phyloP scores from a whole-genome alignment of 2,329 filamentous ascomycete genomes.

The Colletotrichum scovillei region DNA sequence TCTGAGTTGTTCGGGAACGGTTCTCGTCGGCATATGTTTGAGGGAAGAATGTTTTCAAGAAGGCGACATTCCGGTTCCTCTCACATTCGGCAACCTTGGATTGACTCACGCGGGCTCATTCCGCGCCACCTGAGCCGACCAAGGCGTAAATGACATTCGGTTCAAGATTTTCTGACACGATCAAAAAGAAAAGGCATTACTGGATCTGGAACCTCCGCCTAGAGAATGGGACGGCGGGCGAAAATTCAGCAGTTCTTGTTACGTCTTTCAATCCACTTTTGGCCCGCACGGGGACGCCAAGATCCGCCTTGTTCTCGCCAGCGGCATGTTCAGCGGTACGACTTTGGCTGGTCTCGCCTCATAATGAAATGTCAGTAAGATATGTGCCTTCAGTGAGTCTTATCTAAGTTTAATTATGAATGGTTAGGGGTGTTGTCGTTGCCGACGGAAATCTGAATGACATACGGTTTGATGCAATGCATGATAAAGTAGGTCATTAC shows the following conservation, averaged over 20 bases:
- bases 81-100: background rate
- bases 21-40: constrained; percentile 20
- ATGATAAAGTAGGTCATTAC: too few species aligned
- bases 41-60: constrained; percentile 3
- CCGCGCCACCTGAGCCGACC: constrained; percentile 16
- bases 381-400: background rate
- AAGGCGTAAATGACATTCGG: background rate
- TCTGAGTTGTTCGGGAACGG: constrained; percentile 1
- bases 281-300: constrained; percentile 14
- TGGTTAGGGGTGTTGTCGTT: background rate
- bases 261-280: constrained; percentile 36
- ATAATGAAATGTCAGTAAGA: background rate
- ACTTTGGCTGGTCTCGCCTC: background rate
- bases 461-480: too few species aligned
- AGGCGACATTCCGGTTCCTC: background rate
- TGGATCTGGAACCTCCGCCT: constrained; percentile 32
- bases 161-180: constrained; percentile 18
- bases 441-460: too few species aligned
- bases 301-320: background rate
- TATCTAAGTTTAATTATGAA: too few species aligned
- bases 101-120: constrained; percentile 28
- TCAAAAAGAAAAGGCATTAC: constrained; percentile 19
- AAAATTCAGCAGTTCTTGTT: constrained; percentile 36
- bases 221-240: constrained; percentile 7
- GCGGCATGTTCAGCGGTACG: background rate